Percentiles rank a stretch among this genome's conserved stretches.
Evolutionary conservation across 1,139 yeast species (phyloP).

Genomic region (Pichia sp.): DNA sequence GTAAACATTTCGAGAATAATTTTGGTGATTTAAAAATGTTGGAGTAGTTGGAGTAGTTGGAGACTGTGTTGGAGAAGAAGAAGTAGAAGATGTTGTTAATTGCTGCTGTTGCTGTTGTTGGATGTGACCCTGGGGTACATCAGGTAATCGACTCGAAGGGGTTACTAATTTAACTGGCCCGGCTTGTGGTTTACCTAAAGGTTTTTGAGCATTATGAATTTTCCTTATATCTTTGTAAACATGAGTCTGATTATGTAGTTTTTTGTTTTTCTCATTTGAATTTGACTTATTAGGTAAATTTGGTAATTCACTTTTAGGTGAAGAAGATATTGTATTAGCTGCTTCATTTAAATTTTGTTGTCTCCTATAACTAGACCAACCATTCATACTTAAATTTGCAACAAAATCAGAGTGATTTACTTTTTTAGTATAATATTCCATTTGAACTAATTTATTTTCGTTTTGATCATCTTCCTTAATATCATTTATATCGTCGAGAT

Average conservation of each 20-base stretch:
- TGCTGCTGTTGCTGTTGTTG: not conserved
- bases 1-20: not conserved
- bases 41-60: conserved; percentile 2
- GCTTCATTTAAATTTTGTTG: not conserved
- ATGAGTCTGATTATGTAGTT: conserved; percentile 7
- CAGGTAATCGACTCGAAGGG: conserved; percentile 17
- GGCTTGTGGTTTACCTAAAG: conserved; percentile 9
- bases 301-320: not conserved
- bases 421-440: not conserved
- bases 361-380: conserved; percentile 13
- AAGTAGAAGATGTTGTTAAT: not conserved
- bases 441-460: conserved; percentile 1
- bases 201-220: conserved; percentile 15
- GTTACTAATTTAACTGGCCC: conserved; percentile 10
- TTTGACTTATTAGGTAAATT: not conserved
- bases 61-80: not conserved
- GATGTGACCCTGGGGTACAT: conserved; percentile 8
- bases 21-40: not conserved
- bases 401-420: conserved; percentile 1
- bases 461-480: not conserved
- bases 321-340: not conserved
- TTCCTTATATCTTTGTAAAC: conserved; percentile 17
- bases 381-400: conserved; percentile 1
- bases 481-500: not conserved
- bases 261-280: not conserved